These are phyloP conservation scores for Kurtzmaniella quercitrusa DNA, from an alignment of 1,139 yeast genomes.

Conservation along the genomic window DNA sequence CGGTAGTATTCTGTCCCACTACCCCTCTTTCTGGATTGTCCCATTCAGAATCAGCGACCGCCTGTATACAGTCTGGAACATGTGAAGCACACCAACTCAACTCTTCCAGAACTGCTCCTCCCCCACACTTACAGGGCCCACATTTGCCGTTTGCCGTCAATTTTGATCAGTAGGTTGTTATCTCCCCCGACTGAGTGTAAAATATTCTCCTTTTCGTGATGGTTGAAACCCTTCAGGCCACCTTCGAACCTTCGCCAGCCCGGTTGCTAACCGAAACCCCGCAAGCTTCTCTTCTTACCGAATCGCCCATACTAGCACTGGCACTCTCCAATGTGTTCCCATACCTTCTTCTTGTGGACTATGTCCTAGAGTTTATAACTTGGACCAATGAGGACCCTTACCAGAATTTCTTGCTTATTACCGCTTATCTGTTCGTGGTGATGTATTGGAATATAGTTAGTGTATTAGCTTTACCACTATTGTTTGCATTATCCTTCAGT, in stretches of 20 bases:
- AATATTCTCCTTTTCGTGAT: no score
- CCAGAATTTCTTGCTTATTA: constrained; percentile 42
- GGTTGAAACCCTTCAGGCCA: constrained; percentile 16
- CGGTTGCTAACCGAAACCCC: constrained; percentile 25
- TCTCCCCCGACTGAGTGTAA: no score
- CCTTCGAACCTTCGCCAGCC: constrained; percentile 37
- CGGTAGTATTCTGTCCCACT: not conserved
- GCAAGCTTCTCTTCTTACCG: constrained; percentile 28
- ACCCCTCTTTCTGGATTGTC: not conserved
- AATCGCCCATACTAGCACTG: constrained; percentile 43
- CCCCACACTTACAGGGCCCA: not conserved
- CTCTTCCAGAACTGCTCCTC: not conserved
- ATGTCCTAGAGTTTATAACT: constrained; percentile 41
- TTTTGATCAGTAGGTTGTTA: no score
- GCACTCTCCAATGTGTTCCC: constrained; percentile 49
- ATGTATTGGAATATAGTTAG: constrained; percentile 42
- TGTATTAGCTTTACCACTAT: constrained; percentile 33
- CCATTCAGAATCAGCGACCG: not conserved
- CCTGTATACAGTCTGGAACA: not conserved
- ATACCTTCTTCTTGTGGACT: constrained; percentile 41
- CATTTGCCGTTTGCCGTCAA: no score
- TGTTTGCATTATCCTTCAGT: constrained; percentile 31
- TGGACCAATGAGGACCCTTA: constrained; percentile 56
- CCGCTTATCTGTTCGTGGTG: constrained; percentile 35
- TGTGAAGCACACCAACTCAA: not conserved